Percentiles rank a stretch among this genome's conserved stretches.
Evolutionary conservation across 1,139 yeast genomes (phyloP).

Genomic region (Zygoascus hellenicus): DNA sequence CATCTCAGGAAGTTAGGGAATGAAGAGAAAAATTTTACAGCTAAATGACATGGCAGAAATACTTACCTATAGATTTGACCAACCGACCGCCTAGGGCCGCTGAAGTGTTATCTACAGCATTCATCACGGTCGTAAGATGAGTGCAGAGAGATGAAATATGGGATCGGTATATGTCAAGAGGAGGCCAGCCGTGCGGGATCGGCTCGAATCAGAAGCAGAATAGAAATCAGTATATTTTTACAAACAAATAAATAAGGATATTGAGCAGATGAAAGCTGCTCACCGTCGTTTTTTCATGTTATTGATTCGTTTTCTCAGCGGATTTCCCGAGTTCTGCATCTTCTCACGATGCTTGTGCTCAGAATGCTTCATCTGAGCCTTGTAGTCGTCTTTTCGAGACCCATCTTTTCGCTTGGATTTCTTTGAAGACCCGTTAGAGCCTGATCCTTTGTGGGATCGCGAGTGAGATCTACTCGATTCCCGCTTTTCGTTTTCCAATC

Average conservation of each 20-base stretch:
- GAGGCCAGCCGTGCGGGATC: neutral
- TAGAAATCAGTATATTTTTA: neutral
- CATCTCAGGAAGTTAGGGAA: slow-evolving; percentile 39
- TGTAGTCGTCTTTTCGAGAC: neutral
- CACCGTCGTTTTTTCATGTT: neutral
- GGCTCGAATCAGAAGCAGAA: too few species aligned
- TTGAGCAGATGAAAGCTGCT: neutral
- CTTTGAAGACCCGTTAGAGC: neutral
- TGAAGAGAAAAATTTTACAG: slow-evolving; percentile 1
- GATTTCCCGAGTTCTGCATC: too few species aligned
- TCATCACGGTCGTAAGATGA: slow-evolving; percentile 26
- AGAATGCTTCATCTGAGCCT: too few species aligned
- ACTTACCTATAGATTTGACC: slow-evolving; percentile 14
- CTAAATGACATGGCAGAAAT: slow-evolving; percentile 3
- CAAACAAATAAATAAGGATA: neutral
- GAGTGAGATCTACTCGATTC: neutral
- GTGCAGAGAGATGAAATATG: neutral
- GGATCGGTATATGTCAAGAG: neutral
- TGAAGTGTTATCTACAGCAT: slow-evolving; percentile 38
- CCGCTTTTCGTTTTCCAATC: neutral
- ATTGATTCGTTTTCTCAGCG: neutral
- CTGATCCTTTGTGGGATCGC: neutral
- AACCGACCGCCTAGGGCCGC: slow-evolving; percentile 25
- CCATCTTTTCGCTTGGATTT: neutral
- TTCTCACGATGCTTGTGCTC: too few species aligned